These are phyloP conservation scores for Sicyos baderoa DNA, from an alignment of 306 rosid species.

Conservation along the genomic window DNA sequence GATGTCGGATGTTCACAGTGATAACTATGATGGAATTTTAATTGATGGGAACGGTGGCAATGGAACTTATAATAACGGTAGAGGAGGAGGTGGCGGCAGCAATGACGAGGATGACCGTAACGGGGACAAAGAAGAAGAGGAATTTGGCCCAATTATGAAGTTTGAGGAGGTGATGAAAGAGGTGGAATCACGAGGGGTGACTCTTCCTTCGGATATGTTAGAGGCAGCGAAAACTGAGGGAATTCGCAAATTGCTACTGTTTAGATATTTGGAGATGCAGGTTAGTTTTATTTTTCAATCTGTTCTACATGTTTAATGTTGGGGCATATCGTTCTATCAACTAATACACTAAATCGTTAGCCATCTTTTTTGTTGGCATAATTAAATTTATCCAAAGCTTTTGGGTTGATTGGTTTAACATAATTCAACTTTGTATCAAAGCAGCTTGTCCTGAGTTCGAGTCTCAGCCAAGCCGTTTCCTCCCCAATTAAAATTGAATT, in stretches of 20 bases:
- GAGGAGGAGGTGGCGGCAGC: constrained; percentile 17
- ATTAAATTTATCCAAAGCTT: no score
- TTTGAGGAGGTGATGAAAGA: constrained; percentile 41
- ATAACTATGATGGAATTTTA: constrained; percentile 25
- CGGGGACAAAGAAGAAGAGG: constrained; percentile 33
- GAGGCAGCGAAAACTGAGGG: constrained; percentile 46
- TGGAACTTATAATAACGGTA: constrained; percentile 19
- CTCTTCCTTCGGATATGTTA: constrained; percentile 40
- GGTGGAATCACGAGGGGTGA: constrained; percentile 31
- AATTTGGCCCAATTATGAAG: constrained; percentile 37
- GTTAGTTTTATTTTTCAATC: constrained; percentile 12
- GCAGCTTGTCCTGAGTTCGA: no score
- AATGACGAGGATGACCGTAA: constrained; percentile 15
- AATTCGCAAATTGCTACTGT: constrained; percentile 35
- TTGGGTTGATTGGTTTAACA: no score
- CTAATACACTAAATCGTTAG: background rate
- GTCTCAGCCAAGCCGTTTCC: no score
- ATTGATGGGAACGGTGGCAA: constrained; percentile 23
- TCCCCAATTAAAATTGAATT: no score
- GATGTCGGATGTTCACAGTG: constrained; percentile 21
- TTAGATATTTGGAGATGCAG: constrained; percentile 45
- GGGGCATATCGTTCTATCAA: background rate
- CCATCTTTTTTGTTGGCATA: background rate
- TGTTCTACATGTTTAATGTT: background rate
- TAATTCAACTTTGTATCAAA: no score